phyloP scores from a whole-genome alignment of 495 filamentous ascomycete species.

The Talaromyces trachyspermus region DNA sequence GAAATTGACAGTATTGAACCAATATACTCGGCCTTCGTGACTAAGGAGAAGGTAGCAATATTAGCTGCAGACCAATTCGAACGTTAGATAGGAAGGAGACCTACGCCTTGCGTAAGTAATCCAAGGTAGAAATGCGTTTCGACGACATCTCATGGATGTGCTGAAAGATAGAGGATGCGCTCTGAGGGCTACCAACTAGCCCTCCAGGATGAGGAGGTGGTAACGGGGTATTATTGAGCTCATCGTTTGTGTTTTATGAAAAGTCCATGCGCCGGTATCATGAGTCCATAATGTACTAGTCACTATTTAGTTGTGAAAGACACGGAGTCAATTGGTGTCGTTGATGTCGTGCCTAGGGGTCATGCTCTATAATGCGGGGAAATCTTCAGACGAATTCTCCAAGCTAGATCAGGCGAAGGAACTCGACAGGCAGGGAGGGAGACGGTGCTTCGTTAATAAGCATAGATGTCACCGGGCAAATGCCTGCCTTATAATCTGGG shows the following conservation, averaged over 20 bases:
- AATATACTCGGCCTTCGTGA: slow-evolving; percentile 89
- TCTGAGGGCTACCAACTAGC: slow-evolving; percentile 46
- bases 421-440: too few species aligned
- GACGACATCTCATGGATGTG: slow-evolving; percentile 83
- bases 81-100: slow-evolving; percentile 20
- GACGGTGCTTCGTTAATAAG: too few species aligned
- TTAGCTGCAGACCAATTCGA: background rate
- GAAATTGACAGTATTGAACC: slow-evolving; percentile 95
- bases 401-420: too few species aligned
- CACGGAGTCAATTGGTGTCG: too few species aligned
- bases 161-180: slow-evolving; percentile 62
- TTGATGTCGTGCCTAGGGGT: too few species aligned
- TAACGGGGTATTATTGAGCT: slow-evolving; percentile 19
- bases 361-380: too few species aligned
- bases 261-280: too few species aligned
- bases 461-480: too few species aligned
- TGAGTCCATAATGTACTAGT: background rate
- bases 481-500: too few species aligned
- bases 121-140: slow-evolving; percentile 92
- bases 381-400: too few species aligned
- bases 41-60: slow-evolving; percentile 34
- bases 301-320: too few species aligned
- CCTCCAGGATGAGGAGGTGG: slow-evolving; percentile 26
- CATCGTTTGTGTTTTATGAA: too few species aligned
- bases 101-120: slow-evolving; percentile 87